Percentiles rank a stretch among this genome's conserved stretches.
Evolutionary conservation across 257 asterid genomes (phyloP).

Genomic region (Parsonsia alboflavescens): DNA sequence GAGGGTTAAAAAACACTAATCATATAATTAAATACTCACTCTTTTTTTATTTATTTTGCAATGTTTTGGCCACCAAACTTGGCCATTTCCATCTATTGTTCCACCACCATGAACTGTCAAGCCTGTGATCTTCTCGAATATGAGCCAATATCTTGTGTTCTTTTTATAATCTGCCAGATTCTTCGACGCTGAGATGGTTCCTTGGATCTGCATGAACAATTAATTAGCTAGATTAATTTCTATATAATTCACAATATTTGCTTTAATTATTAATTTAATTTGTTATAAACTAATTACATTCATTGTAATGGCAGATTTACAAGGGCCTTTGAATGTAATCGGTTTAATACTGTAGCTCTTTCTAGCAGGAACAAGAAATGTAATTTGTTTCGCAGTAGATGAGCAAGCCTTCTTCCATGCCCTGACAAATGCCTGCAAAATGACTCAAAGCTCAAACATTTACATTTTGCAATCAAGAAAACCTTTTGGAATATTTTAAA

Average conservation of each 20-base stretch:
- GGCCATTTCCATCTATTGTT: conserved; percentile 71
- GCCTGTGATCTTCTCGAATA: conserved; percentile 46
- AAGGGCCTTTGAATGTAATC: conserved; percentile 61
- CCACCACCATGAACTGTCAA: conserved; percentile 69
- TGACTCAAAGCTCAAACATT: neutral
- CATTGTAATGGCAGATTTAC: conserved; percentile 43
- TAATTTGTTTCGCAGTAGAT: conserved; percentile 28
- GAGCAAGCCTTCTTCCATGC: conserved; percentile 80
- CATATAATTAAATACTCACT: conserved; percentile 27
- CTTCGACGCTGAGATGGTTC: conserved; percentile 58
- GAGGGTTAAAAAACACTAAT: neutral
- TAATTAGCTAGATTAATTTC: neutral
- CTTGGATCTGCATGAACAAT: conserved; percentile 46
- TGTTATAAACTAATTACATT: conserved; percentile 48
- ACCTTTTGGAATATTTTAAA: too few relatives aligned
- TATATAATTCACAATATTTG: neutral
- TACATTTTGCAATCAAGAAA: neutral
- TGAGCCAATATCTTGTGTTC: conserved; percentile 65
- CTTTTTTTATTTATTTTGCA: conserved; percentile 59
- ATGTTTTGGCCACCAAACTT: conserved; percentile 80
- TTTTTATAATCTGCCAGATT: conserved; percentile 34
- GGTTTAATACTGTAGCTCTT: conserved; percentile 61
- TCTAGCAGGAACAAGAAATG: conserved; percentile 46
- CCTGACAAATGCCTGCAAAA: conserved; percentile 57
- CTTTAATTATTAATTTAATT: too few relatives aligned